These are phyloP conservation scores for Agrocybe praecox DNA, from an alignment of 768 basidiomycete genomes.

Conservation along the genomic window DNA sequence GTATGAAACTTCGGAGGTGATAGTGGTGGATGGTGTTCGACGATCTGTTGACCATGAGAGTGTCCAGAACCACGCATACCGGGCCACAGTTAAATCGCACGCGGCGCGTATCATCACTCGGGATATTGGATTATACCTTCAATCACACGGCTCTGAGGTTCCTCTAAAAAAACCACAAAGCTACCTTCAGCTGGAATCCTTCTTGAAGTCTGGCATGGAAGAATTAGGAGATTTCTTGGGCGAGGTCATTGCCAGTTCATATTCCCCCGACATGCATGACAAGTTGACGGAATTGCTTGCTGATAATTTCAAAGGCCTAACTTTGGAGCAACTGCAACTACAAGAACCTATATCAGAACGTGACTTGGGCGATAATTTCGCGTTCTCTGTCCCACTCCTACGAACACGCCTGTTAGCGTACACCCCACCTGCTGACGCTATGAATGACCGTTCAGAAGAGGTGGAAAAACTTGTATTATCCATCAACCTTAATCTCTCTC, in stretches of 20 bases:
- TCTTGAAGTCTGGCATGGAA: constrained; percentile 61
- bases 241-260: constrained; percentile 71
- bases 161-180: constrained; percentile 56
- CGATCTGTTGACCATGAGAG: constrained; percentile 62
- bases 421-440: constrained; percentile 35
- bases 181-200: constrained; percentile 55
- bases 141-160: constrained; percentile 36
- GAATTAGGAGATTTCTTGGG: constrained; percentile 65
- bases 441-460: constrained; percentile 43
- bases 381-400: constrained; percentile 66
- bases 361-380: constrained; percentile 79
- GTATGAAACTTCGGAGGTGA: constrained; percentile 54
- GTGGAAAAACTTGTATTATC: constrained; percentile 64
- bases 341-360: constrained; percentile 68
- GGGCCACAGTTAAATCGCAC: constrained; percentile 70
- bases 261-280: constrained; percentile 75
- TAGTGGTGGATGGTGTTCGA: constrained; percentile 47
- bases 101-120: constrained; percentile 74
- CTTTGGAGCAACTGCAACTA: constrained; percentile 63
- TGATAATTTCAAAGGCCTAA: constrained; percentile 57
- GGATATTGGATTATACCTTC: constrained; percentile 68
- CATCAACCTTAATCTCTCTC: constrained; percentile 87
- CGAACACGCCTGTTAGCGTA: constrained; percentile 63
- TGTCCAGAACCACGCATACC: constrained; percentile 66
- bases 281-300: constrained; percentile 52